Conservation (phyloP, 2,329 filamentous ascomycete genomes). For the Parastagonospora avenae region DNA sequence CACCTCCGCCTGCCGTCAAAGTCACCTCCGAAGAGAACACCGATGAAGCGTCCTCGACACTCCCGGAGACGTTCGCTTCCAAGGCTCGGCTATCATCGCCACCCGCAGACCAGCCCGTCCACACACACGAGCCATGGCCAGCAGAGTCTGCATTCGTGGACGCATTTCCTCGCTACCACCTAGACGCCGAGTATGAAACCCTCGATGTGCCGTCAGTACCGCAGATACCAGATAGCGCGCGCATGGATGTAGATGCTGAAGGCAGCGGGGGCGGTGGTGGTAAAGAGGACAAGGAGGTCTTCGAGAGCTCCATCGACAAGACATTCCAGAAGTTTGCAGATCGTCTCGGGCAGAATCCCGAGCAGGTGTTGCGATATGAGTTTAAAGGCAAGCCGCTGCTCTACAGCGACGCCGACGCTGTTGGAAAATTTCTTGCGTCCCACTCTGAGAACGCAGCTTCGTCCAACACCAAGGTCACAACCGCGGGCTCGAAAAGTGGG, state of each 20-base stretch:
- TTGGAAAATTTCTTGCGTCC: constrained; percentile 67
- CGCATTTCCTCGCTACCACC: constrained; percentile 76
- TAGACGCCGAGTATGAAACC: constrained; percentile 91
- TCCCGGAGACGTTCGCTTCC: constrained; percentile 77
- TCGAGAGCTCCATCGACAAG: constrained; percentile 55
- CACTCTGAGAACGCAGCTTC: constrained; percentile 34
- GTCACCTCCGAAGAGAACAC: constrained; percentile 20
- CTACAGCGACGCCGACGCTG: constrained; percentile 76
- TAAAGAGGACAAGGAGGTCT: constrained; percentile 54
- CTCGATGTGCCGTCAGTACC: constrained; percentile 65
- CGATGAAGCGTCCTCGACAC: constrained; percentile 51
- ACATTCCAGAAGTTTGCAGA: constrained; percentile 60
- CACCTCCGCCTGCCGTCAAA: constrained; percentile 50
- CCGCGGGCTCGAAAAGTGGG: constrained; percentile 24
- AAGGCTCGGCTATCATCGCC: constrained; percentile 63
- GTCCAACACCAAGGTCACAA: constrained; percentile 37
- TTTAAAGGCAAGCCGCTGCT: constrained; percentile 63
- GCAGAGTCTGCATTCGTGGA: constrained; percentile 65
- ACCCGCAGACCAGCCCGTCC: constrained; percentile 41
- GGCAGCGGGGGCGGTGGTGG: constrained; percentile 35
- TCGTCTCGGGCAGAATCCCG: constrained; percentile 55
- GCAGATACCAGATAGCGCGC: constrained; percentile 54
- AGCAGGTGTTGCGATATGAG: constrained; percentile 58
- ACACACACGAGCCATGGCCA: constrained; percentile 76
- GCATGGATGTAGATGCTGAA: constrained; percentile 48